phyloP scores from a whole-genome alignment of 345 rosid genomes.

The Kandelia obovata region DNA sequence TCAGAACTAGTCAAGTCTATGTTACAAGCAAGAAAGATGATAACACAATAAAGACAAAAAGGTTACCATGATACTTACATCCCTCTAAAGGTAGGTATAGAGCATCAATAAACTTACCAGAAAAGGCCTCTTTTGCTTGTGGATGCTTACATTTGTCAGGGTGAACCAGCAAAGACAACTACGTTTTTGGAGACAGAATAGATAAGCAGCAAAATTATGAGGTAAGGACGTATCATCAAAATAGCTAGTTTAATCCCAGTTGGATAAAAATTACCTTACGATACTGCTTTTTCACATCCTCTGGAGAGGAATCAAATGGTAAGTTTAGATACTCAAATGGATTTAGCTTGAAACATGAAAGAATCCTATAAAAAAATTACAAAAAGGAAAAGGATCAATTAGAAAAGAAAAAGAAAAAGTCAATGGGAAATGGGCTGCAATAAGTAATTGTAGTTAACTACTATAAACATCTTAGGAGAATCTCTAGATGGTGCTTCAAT shows the following conservation, averaged over 20 bases:
- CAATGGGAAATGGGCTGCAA: too few relatives aligned
- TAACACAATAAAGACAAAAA: not conserved
- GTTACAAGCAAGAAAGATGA: not conserved
- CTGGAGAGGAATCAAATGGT: constrained; percentile 64
- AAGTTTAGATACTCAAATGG: constrained; percentile 86
- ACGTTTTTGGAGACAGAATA: constrained; percentile 1
- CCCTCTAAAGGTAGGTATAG: not conserved
- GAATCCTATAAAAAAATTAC: constrained; percentile 50
- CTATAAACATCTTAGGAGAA: too few relatives aligned
- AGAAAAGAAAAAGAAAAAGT: not conserved
- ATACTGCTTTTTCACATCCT: constrained; percentile 81
- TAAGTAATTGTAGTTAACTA: too few relatives aligned
- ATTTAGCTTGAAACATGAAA: constrained; percentile 93
- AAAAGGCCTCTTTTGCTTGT: constrained; percentile 96
- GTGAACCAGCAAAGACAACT: constrained; percentile 91
- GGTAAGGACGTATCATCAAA: not conserved
- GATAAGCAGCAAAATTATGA: not conserved
- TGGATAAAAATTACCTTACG: constrained; percentile 59
- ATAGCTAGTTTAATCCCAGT: not conserved
- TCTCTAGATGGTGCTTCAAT: too few relatives aligned
- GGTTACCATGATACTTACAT: not conserved
- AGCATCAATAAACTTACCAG: constrained; percentile 41
- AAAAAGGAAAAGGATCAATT: not conserved
- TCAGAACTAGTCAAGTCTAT: not conserved
- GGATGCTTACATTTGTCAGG: constrained; percentile 99